Base-by-base conservation (phyloP, 2,329 filamentous ascomycete species). In the Arthroderma sp. region DNA sequence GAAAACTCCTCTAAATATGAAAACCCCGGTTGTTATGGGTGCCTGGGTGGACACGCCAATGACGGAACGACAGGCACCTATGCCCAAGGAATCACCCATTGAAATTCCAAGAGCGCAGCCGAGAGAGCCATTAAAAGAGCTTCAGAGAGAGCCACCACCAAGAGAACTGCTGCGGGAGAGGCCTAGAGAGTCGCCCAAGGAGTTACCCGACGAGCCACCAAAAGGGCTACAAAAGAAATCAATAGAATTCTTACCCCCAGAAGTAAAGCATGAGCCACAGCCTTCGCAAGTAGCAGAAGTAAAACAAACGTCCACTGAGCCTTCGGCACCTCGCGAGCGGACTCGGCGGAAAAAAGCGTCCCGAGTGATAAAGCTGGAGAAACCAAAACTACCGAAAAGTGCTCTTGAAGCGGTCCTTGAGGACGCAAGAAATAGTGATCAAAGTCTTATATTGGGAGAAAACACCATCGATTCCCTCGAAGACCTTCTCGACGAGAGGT, bases 1-100 rank as follows among this genome's bases (percentile, higher is more conserved):
- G 30, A 53, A 55, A 9, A 57, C 52, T 28, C 45, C 49, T n/a
- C 56, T 64, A 15, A 62, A 64, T 32, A 60, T 63, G 31, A 66
- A 68, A 49, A 70, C 67, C 1, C 67, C 67, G 2, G 57, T 62
- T 33, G 65, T 69, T 6, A 62, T 61, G 11, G 67, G 67, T 8
- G 66, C 65, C 2, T 70, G 66, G 65, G 62, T 68, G 31, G 66
- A 70, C 50, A 70, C 67, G 1, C 67, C 68, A 3, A 53, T 68
- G 50, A 64, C 66, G 8, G 64, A 67, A 43, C 57, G 59, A 30
- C 10, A 27, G 33, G 15, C 15, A 22, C 15, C 15, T 22, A 22
- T 22, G 15, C 15, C 15, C 15, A 41, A 41, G 30, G 28, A 29
- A 10, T 28, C 39, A 10, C 49, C 55, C 29, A 39, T 53, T 5